Conservation (phyloP, 2,329 filamentous ascomycete genomes). For the Exophiala sp. region DNA sequence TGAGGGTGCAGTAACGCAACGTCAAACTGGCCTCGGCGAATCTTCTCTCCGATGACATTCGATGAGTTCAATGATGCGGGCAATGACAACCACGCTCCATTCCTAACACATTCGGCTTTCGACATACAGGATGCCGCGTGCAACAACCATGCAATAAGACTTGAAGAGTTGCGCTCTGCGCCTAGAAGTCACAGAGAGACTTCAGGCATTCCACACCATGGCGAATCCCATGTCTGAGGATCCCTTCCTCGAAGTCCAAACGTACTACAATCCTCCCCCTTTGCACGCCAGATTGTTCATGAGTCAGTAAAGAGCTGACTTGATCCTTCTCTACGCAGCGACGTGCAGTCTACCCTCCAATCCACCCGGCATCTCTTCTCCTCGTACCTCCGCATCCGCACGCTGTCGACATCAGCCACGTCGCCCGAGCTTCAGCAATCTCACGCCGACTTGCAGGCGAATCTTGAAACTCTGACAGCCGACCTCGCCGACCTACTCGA, state of each 20-base stretch:
- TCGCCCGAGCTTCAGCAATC: slow-evolving; percentile 65
- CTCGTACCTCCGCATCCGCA: slow-evolving; percentile 92
- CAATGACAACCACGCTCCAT: not conserved
- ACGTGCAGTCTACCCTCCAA: slow-evolving; percentile 77
- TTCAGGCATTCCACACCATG: slow-evolving; percentile 7
- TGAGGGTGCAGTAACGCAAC: not conserved
- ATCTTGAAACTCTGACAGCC: slow-evolving; percentile 66
- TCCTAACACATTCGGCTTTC: not conserved
- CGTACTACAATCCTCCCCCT: slow-evolving; percentile 31
- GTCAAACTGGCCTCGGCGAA: not conserved
- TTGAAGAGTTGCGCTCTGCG: not conserved
- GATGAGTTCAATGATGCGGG: not conserved
- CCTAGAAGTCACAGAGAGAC: not conserved
- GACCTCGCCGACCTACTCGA: slow-evolving; percentile 85
- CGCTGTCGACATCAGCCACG: slow-evolving; percentile 62
- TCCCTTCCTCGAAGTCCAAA: slow-evolving; percentile 46
- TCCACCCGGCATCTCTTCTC: slow-evolving; percentile 80
- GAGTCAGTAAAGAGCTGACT: slow-evolving; percentile 7
- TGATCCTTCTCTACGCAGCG: slow-evolving; percentile 48
- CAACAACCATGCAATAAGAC: not conserved
- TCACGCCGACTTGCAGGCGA: slow-evolving; percentile 70
- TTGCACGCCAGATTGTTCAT: not conserved
- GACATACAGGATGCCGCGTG: not conserved
- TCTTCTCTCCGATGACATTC: not conserved
- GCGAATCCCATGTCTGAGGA: slow-evolving; percentile 31